Evolutionary conservation across 495 filamentous ascomycete species (phyloP), one percentile per base, ranked within the genome.

Genomic region (Umbilicaria muhlenbergii): DNA sequence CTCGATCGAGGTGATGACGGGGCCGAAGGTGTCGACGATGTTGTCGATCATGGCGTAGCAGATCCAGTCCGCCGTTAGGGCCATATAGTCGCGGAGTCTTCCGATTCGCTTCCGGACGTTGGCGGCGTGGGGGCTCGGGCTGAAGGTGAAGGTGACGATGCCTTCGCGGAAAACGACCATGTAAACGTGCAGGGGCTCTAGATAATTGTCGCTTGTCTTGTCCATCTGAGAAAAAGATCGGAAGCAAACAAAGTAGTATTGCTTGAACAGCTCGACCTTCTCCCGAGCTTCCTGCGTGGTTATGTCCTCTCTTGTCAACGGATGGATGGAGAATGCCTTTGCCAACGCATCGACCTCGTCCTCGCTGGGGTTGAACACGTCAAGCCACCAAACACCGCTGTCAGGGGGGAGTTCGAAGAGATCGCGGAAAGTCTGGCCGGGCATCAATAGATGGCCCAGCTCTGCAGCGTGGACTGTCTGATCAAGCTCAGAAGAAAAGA

Each of bases 21-120:
- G 91, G 1, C 80, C 85, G 56, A 96, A 98, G 32, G 76, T 81
- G 64, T 98, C 91, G 49, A 96, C 92, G 51, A 98, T 98, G 58
- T 98, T 83, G 61, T 98, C 91, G 57, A 98, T 98, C 64, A 98
- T 75, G 31, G 91, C 91, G 55, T 98, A 98, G 64, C 92, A 98
- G 47, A 98, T 89, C 91, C 91, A 98, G 59, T 98, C 91, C 49
- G 85, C 86, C 45, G 83, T 89, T 32, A 98, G 68, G 13, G 83
- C 77, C 45, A 95, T 81, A 55, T 94, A 94, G 53, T 96, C 91
- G 52, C 92, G 85, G 46, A 98, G 68, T 58, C 83, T 83, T 2
- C 85, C 81, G 54, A 98, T 94, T 58, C 91, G 74, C 68, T 84
- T 84, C 41, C 92, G 78, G 36, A 96, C 91, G 52, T 88, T 85